These are phyloP conservation scores for Puccinia novopanici DNA, from an alignment of 1,284 basidiomycete species.

Conservation along the genomic window DNA sequence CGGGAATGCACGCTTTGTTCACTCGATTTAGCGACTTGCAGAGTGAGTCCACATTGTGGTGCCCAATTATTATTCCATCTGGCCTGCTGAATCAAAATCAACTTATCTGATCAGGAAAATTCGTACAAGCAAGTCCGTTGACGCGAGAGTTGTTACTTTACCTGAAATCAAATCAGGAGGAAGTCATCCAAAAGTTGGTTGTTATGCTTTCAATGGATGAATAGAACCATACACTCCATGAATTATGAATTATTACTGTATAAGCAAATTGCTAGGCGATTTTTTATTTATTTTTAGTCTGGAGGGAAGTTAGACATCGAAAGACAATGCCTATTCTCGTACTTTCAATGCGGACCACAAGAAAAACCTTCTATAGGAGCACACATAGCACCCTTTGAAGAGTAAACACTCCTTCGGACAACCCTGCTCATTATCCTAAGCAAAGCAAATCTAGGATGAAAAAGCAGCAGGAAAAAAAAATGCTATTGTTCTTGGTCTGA, in stretches of 20 bases:
- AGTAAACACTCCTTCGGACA: not conserved
- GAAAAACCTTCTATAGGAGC: too few relatives aligned
- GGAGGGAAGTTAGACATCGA: too few relatives aligned
- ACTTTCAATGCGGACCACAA: too few relatives aligned
- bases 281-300: too few relatives aligned
- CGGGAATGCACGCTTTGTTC: constrained; percentile 2
- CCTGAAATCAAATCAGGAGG: not conserved
- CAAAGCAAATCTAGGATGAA: not conserved
- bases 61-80: not conserved
- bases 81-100: not conserved
- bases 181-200: not conserved
- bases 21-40: not conserved
- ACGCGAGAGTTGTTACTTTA: not conserved
- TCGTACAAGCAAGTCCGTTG: not conserved
- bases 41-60: not conserved
- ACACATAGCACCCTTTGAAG: too few relatives aligned
- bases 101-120: constrained; percentile 6
- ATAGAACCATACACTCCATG: too few relatives aligned
- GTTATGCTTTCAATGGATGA: not conserved
- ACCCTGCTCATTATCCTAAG: not conserved
- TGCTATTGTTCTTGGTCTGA: too few relatives aligned
- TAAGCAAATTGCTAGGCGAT: too few relatives aligned
- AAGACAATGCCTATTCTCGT: too few relatives aligned
- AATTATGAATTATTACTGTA: too few relatives aligned
- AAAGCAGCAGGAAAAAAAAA: too few relatives aligned